Evolutionary conservation across 768 basidiomycete species (phyloP).

Genomic region (Podaxis rugospora): DNA sequence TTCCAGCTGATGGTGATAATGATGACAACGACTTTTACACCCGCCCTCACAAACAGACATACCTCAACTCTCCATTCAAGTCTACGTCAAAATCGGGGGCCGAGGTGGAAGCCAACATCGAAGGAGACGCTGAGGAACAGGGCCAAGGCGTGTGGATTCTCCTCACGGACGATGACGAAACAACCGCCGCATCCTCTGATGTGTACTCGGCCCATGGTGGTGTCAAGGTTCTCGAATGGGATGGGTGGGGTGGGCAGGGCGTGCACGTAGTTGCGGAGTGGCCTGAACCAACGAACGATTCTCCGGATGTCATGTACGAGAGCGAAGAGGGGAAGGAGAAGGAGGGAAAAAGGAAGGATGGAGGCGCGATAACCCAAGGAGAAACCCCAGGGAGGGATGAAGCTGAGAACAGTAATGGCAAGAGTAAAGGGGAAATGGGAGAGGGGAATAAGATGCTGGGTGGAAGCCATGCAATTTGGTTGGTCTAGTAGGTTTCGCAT

Average conservation of each 20-base stretch:
- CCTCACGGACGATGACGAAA: conserved; percentile 45
- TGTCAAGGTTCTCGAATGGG: conserved; percentile 45
- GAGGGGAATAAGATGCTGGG: conserved; percentile 24
- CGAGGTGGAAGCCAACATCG: neutral
- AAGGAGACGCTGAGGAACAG: neutral
- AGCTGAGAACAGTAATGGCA: too few species aligned
- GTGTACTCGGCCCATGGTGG: conserved; percentile 26
- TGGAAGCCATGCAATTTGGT: conserved; percentile 50
- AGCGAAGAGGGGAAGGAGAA: conserved; percentile 13
- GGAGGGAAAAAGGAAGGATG: conserved; percentile 15
- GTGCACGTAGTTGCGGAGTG: conserved; percentile 37
- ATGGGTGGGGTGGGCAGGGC: conserved; percentile 38
- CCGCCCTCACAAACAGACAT: neutral
- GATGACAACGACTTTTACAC: conserved; percentile 13
- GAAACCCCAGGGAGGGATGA: neutral
- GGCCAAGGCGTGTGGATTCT: conserved; percentile 37
- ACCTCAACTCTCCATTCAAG: neutral
- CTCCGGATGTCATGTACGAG: neutral
- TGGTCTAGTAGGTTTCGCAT: conserved; percentile 17
- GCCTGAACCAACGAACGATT: conserved; percentile 23
- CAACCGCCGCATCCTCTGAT: conserved; percentile 14
- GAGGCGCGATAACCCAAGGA: neutral
- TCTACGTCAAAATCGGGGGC: neutral
- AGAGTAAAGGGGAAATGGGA: too few species aligned
- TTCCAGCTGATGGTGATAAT: conserved; percentile 4